These are phyloP conservation scores for Piloderma croceum DNA, from an alignment of 768 basidiomycete genomes.

Conservation along the genomic window DNA sequence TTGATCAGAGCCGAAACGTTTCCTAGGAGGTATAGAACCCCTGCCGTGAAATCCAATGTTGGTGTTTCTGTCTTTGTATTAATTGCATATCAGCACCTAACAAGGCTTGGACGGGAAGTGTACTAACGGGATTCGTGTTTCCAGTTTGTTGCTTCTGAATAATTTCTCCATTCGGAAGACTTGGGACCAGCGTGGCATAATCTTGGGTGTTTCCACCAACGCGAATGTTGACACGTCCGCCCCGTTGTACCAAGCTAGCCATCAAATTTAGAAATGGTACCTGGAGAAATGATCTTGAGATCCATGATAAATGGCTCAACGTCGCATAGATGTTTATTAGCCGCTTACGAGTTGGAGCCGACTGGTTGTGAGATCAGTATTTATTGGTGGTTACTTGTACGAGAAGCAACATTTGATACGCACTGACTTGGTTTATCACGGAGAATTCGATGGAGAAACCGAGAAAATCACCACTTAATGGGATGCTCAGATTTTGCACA, in stretches of 20 bases:
- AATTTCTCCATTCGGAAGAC: slow-evolving; percentile 40
- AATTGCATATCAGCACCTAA: no score
- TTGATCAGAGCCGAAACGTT: slow-evolving; percentile 40
- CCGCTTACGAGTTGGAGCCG: slow-evolving; percentile 45
- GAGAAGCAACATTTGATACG: slow-evolving; percentile 20
- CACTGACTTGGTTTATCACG: slow-evolving; percentile 45
- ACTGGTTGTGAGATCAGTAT: slow-evolving; percentile 36
- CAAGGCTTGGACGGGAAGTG: no score
- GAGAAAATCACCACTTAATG: slow-evolving; percentile 35
- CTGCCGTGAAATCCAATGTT: slow-evolving; percentile 42
- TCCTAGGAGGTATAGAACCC: slow-evolving; percentile 44
- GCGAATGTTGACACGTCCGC: slow-evolving; percentile 58
- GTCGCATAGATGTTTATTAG: slow-evolving; percentile 9
- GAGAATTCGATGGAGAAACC: slow-evolving; percentile 65
- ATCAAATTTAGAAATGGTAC: slow-evolving; percentile 77
- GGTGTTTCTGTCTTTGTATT: slow-evolving; percentile 55
- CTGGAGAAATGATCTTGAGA: slow-evolving; percentile 40
- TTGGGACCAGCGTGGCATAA: slow-evolving; percentile 44
- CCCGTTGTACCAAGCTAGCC: slow-evolving; percentile 58
- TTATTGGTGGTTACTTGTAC: no score
- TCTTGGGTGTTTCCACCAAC: slow-evolving; percentile 84
- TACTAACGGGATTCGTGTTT: slow-evolving; percentile 35
- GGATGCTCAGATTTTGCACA: slow-evolving; percentile 15
- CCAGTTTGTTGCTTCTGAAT: slow-evolving; percentile 43
- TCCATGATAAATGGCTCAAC: slow-evolving; percentile 8